A percentile compares a stretch with the other conserved stretches of the same genome.
Evolutionary conservation across 371 early-diverging fungal genomes (phyloP).

Genomic region (Aphelidium insulamus): DNA sequence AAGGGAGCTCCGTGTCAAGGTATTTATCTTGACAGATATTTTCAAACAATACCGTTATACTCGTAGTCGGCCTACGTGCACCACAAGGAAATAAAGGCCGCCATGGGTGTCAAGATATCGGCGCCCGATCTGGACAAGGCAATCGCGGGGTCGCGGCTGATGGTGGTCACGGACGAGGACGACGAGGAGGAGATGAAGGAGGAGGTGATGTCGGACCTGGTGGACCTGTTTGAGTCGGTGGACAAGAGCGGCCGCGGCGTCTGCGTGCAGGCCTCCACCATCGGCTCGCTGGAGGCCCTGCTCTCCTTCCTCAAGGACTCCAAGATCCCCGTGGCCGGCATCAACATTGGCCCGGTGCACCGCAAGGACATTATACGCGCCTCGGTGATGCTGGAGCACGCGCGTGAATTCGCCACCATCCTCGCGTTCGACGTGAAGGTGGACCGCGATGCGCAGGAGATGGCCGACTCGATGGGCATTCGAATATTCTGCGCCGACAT

Average conservation of each 20-base stretch:
- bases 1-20: slow-evolving; percentile 91
- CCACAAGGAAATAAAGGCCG: slow-evolving; percentile 93
- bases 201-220: slow-evolving; percentile 79
- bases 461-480: slow-evolving; percentile 83
- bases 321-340: slow-evolving; percentile 92
- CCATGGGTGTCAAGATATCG: slow-evolving; percentile 92
- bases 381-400: slow-evolving; percentile 76
- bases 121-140: slow-evolving; percentile 95
- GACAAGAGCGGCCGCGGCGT: slow-evolving; percentile 87
- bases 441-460: slow-evolving; percentile 83
- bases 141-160: slow-evolving; percentile 91
- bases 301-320: slow-evolving; percentile 79
- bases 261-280: slow-evolving; percentile 96
- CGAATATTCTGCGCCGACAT: slow-evolving; percentile 95
- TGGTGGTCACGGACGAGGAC: slow-evolving; percentile 86
- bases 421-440: slow-evolving; percentile 98
- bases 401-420: slow-evolving; percentile 76
- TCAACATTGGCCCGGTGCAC: slow-evolving; percentile 96
- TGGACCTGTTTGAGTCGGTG: slow-evolving; percentile 44
- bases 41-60: not conserved
- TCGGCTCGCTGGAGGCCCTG: slow-evolving; percentile 98
- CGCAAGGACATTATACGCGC: slow-evolving; percentile 94
- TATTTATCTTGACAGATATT: not conserved
- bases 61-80: slow-evolving; percentile 64
- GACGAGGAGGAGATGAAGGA: slow-evolving; percentile 86